These are phyloP conservation scores for Chloranthus sessilifolius DNA, from an alignment of 164 flowering plant genomes.

Conservation along the genomic window DNA sequence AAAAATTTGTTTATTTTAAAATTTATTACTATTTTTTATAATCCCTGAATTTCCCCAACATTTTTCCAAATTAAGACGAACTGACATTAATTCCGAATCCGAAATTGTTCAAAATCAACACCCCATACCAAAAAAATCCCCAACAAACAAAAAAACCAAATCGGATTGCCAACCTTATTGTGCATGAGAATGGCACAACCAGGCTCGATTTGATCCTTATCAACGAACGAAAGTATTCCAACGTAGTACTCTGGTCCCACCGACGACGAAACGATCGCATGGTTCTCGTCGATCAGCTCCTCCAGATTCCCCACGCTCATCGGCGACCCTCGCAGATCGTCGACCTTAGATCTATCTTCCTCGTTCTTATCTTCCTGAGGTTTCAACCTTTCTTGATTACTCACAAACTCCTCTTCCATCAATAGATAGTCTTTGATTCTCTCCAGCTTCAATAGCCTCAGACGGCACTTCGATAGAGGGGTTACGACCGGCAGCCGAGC, in stretches of 20 bases:
- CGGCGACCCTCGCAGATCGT: slow-evolving; percentile 31
- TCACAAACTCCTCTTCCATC: slow-evolving; percentile 41
- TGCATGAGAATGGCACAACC: slow-evolving; percentile 40
- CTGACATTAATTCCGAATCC: neutral
- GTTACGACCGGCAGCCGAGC: slow-evolving; percentile 33
- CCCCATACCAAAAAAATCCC: neutral
- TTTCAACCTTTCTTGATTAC: slow-evolving; percentile 31
- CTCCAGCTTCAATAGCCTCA: slow-evolving; percentile 30
- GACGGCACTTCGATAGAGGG: slow-evolving; percentile 32
- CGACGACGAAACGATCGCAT: slow-evolving; percentile 36
- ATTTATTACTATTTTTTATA: no score
- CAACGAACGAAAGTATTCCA: slow-evolving; percentile 31
- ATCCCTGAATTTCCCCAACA: no score
- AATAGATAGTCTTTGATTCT: slow-evolving; percentile 34
- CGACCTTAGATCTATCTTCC: slow-evolving; percentile 38
- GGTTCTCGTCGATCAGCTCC: slow-evolving; percentile 40
- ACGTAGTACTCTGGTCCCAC: slow-evolving; percentile 37
- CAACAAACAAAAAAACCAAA: neutral
- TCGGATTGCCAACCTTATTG: slow-evolving; percentile 22
- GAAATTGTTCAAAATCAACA: neutral
- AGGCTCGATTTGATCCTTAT: slow-evolving; percentile 41
- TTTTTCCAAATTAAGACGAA: no score
- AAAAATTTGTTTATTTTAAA: no score
- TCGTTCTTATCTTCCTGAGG: slow-evolving; percentile 38
- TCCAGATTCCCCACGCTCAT: slow-evolving; percentile 36